These are phyloP conservation scores for Aspergillus mulundensis DNA, from an alignment of 495 filamentous ascomycete species.

Conservation along the genomic window DNA sequence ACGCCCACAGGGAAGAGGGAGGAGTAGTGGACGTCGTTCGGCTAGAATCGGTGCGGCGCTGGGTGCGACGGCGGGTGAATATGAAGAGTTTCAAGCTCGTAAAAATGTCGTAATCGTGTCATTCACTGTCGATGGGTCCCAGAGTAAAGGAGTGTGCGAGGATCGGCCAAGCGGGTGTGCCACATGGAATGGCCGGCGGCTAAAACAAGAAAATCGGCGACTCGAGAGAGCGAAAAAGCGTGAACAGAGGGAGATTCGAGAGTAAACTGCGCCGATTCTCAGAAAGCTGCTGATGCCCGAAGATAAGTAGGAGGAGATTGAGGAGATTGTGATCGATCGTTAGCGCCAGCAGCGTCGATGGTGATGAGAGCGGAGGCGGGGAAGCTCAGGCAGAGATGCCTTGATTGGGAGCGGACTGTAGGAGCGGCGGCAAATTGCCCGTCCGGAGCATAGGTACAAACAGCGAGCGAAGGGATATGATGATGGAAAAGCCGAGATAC, in stretches of 20 bases:
- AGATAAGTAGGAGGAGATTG: neutral
- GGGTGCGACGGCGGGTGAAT: neutral
- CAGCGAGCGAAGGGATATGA: neutral
- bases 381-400: constrained; percentile 15
- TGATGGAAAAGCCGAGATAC: neutral
- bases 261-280: neutral
- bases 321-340: constrained; percentile 1
- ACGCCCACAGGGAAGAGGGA: constrained; percentile 11
- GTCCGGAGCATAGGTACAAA: neutral
- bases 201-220: neutral
- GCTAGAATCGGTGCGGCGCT: constrained; percentile 3
- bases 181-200: constrained; percentile 21
- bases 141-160: constrained; percentile 3
- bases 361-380: constrained; percentile 15
- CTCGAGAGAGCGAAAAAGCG: neutral
- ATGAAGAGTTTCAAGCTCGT: neutral
- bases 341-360: constrained; percentile 3
- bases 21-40: constrained; percentile 18
- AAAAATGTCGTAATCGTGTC: neutral
- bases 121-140: neutral
- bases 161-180: constrained; percentile 12
- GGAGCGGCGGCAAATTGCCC: constrained; percentile 4
- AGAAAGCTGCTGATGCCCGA: neutral
- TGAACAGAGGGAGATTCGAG: neutral
- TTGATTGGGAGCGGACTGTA: neutral